Base-by-base conservation (phyloP, 495 filamentous ascomycete species). In the Penicillium waksmanii region DNA sequence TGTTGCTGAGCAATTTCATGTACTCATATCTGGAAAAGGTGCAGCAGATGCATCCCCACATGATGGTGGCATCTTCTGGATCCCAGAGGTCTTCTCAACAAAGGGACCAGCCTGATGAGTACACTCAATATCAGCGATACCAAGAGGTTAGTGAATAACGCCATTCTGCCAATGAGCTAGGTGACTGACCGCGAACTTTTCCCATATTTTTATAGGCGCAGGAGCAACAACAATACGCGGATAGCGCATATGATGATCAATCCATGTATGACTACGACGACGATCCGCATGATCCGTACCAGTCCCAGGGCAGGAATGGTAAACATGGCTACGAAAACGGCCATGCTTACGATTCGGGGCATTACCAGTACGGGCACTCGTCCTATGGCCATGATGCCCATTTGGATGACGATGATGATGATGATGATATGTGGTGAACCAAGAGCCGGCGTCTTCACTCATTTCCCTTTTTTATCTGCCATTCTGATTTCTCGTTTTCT, bases 1-100 rank as follows among this genome's bases (percentile, higher is more conserved):
- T 99, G 23, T 82, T 99, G 53, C 87, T 99, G 64, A 97, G 93
- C 75, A 99, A 99, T 67, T 99, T 99, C 73, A 99, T 99, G 95
- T 99, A 99, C 80, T 94, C 91, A 33, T 99, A 99, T 72, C 84
- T 99, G 62, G 96, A 94, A 53, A 98, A 98, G 75, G 95, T 99
- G 35, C 95, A 98, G 75, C 91, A 95, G 62, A 96, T 97, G 89
- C 95, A 98, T 69, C 95, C 96, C 31, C 90, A 93, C 62, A 87
- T 96, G 64, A 86, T 92, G 65, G 85, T 93, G 49, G 88, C 89
- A 13, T 73, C 82, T 9, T 81, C 80, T 48, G 69, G 76, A 25
- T 75, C 80, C 2, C 81, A 86, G 47, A 82, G 90, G 64, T 77
- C 85, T 52, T 81, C 86, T 11, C 86, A 88, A 61, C 78, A 83